Evolutionary conservation across 2,329 filamentous ascomycete species (phyloP).

Genomic region (Elsinoe necatrix): DNA sequence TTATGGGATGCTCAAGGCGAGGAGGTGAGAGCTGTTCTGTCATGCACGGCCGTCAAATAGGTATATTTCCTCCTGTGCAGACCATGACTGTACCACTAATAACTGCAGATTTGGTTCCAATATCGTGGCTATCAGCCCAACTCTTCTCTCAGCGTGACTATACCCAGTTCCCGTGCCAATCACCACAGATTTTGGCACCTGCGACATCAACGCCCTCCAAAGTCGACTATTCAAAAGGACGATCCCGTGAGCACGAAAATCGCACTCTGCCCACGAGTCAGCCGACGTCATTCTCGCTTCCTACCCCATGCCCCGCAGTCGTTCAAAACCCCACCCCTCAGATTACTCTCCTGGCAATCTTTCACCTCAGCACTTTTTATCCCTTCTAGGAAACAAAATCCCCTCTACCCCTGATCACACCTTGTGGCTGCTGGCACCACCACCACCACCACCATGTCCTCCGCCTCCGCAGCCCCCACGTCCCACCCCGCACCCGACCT

Average conservation of each 20-base stretch:
- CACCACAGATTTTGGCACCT: no score
- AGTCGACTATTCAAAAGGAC: neutral
- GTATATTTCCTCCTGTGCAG: neutral
- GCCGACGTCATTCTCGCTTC: neutral
- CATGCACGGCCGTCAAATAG: neutral
- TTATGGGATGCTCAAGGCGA: conserved; percentile 5
- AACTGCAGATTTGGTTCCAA: no score
- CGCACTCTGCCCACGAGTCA: neutral
- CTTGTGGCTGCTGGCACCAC: neutral
- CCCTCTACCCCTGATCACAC: neutral
- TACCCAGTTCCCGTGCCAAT: no score
- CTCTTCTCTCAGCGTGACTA: no score
- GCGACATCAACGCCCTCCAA: no score
- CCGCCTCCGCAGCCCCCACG: neutral
- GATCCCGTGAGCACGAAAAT: neutral
- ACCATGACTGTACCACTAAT: no score
- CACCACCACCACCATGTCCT: neutral
- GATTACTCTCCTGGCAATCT: neutral
- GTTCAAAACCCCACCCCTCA: neutral
- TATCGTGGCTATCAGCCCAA: no score
- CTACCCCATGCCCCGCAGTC: neutral
- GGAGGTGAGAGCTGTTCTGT: neutral
- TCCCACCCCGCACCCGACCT: neutral
- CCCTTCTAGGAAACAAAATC: no score
- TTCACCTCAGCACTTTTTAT: neutral